Base-by-base conservation (phyloP, 2,329 filamentous ascomycete species). In the Colletotrichum abscissum region DNA sequence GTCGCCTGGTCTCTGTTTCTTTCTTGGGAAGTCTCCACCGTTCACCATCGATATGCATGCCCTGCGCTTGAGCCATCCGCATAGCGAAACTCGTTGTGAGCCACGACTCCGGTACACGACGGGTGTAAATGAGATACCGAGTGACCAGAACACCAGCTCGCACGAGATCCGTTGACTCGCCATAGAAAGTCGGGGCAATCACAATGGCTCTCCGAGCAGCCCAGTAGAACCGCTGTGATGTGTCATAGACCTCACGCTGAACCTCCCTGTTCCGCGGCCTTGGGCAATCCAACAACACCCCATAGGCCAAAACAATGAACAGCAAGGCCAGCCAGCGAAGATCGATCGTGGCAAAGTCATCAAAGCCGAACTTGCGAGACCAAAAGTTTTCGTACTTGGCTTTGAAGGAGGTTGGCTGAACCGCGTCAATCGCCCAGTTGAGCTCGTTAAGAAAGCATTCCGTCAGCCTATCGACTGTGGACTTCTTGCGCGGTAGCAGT, bases 1-100 rank as follows among this genome's bases (percentile, higher is more conserved):
- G 76, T 7, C 83, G 76, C 30, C 83, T 76, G 1, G 80, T 83
- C 70, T 84, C 83, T 0, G 80, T 80, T 52, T 81, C 81, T 57
- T 82, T 81, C 5, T 78, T 77, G 0, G 82, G 78, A 11, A 85
- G 74, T 9, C 81, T 76, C 82, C 82, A 84, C 19, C 80, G 77
- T 69, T 82, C 81, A 8, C 83, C 83, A 71, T 85, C 84, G 26
- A 85, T 82, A 66, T 85, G 83, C 78, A 85, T 84, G 1, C 83
- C 83, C 64, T 85, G 83, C 0, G 82, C 83, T 69, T 84, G 82
- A 5, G 83, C 84, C 81, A 85, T 83, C 16, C 83, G 81, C 75
- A 84, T 82, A 1, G 83, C 83, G 56, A 85, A 84, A 72, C 82
- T 82, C 4, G 80, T 80, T 1, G 83, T 85, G 1, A 85, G 78